A percentile compares a stretch with the other conserved stretches of the same genome.
Evolutionary conservation across 2,329 filamentous ascomycete genomes (phyloP).

Genomic region (Xenoacremonium recifei): DNA sequence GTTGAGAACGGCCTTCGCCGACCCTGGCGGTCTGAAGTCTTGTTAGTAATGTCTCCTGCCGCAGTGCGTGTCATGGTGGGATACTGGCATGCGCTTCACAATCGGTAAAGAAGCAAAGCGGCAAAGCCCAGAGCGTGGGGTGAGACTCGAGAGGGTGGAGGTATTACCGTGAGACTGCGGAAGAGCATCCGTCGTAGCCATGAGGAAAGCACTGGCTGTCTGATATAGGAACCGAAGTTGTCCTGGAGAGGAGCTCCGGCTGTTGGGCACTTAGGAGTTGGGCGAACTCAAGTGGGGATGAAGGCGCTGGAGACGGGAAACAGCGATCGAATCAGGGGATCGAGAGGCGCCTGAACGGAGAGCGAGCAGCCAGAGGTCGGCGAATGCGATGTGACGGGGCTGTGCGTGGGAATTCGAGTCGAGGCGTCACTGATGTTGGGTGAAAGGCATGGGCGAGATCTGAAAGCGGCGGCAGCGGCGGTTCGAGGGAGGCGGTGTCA

Average conservation of each 20-base stretch:
- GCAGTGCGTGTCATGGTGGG: constrained; percentile 5
- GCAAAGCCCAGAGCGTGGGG: neutral
- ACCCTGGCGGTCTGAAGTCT: constrained; percentile 58
- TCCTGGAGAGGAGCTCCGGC: constrained; percentile 14
- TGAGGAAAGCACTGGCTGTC: too few relatives aligned
- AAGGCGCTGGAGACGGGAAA: constrained; percentile 10
- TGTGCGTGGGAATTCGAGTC: constrained; percentile 2
- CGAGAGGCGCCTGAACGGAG: constrained; percentile 8
- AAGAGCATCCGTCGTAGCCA: constrained; percentile 27
- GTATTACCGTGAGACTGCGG: constrained; percentile 23
- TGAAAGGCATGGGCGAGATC: constrained; percentile 9
- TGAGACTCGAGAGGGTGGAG: constrained; percentile 1
- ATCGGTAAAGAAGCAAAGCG: neutral
- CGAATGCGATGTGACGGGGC: neutral
- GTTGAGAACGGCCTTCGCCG: constrained; percentile 85
- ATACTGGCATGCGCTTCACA: constrained; percentile 4
- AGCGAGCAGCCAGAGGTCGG: constrained; percentile 7
- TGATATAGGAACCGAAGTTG: too few relatives aligned
- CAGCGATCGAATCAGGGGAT: constrained; percentile 7
- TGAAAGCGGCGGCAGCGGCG: constrained; percentile 21
- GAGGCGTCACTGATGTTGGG: constrained; percentile 9
- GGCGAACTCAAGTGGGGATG: constrained; percentile 15
- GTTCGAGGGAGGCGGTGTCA: constrained; percentile 13
- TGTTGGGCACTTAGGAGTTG: constrained; percentile 14
- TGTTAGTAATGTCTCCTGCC: constrained; percentile 28